These are phyloP conservation scores for Acrocalymma vagum DNA, from an alignment of 2,329 filamentous ascomycete genomes.

Conservation along the genomic window DNA sequence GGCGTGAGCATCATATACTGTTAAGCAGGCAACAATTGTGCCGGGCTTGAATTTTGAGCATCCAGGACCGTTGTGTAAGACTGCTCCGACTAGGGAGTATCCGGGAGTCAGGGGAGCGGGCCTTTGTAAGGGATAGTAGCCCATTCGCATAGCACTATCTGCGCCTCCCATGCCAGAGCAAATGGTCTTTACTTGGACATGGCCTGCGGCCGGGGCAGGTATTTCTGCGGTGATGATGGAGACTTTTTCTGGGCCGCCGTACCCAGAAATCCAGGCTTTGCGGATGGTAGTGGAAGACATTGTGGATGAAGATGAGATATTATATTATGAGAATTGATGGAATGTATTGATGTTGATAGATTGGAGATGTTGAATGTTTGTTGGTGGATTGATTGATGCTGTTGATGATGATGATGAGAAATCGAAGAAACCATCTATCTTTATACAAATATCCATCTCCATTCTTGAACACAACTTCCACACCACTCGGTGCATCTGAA, in stretches of 20 bases:
- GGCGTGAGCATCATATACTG: slow-evolving; percentile 48
- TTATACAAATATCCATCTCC: too few species aligned
- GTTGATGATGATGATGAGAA: too few species aligned
- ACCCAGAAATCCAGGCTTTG: slow-evolving; percentile 56
- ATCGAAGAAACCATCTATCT: too few species aligned
- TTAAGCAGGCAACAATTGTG: slow-evolving; percentile 37
- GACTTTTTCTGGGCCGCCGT: slow-evolving; percentile 53
- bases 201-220: slow-evolving; percentile 49
- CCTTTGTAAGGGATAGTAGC: slow-evolving; percentile 56
- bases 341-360: too few species aligned
- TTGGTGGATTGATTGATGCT: too few species aligned
- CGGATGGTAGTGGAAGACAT: slow-evolving; percentile 46
- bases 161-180: slow-evolving; percentile 59
- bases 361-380: too few species aligned
- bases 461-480: too few species aligned
- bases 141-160: slow-evolving; percentile 61
- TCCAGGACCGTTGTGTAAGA: slow-evolving; percentile 50
- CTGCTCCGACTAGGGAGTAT: slow-evolving; percentile 58
- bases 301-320: too few species aligned
- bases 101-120: slow-evolving; percentile 59
- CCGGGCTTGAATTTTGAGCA: slow-evolving; percentile 33
- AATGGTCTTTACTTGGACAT: slow-evolving; percentile 59
- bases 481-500: too few species aligned
- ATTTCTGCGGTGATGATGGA: slow-evolving; percentile 46
- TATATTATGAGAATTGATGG: too few species aligned